Conservation (phyloP, 2,329 filamentous ascomycete genomes). For the Aspergillus vadensis region DNA sequence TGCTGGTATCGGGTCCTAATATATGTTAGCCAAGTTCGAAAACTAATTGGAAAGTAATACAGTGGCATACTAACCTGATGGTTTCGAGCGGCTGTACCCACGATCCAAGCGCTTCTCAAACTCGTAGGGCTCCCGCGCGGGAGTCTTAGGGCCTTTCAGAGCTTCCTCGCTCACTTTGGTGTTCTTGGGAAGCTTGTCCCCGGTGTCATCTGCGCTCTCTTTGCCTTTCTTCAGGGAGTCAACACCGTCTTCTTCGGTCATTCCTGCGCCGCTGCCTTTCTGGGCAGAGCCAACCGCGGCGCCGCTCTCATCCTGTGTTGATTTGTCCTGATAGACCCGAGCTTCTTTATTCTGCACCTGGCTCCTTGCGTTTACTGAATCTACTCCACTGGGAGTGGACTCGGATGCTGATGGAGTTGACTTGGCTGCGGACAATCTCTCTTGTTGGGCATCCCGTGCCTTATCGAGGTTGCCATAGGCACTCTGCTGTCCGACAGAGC, state of each 20-base stretch:
- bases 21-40: not conserved
- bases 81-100: not conserved
- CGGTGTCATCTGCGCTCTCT: not conserved
- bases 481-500: not conserved
- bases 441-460: not conserved
- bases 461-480: not conserved
- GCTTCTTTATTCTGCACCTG: not conserved
- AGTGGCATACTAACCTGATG: not conserved
- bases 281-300: not conserved
- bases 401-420: not conserved
- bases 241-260: not conserved
- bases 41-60: too few relatives aligned
- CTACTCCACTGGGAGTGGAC: not conserved
- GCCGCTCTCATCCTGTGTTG: not conserved
- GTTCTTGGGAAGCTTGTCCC: not conserved
- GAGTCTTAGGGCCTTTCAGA: constrained; percentile 31
- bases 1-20: not conserved
- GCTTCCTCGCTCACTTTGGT: constrained; percentile 32
- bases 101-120: constrained; percentile 32
- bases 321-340: not conserved
- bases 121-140: constrained; percentile 27
- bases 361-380: not conserved
- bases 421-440: not conserved
- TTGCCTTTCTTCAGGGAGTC: not conserved
- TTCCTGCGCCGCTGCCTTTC: not conserved